A percentile compares a stretch with the other conserved stretches of the same genome.
These are phyloP conservation scores for Discostella pseudostelligera DNA, from an alignment of 108 stramenopile genomes.

Conservation along the genomic window DNA sequence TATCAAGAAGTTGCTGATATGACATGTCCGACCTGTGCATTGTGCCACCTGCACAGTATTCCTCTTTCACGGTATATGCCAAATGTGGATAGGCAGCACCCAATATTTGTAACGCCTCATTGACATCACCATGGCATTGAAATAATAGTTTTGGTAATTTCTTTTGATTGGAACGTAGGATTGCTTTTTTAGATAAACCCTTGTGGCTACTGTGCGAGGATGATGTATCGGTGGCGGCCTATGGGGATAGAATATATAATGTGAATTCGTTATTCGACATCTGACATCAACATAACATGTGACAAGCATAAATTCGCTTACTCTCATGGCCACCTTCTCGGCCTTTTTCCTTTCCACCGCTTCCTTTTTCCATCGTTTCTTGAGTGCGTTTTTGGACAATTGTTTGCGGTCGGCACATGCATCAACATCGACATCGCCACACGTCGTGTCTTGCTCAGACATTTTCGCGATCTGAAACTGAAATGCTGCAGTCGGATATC, in stretches of 20 bases:
- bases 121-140: slow-evolving; percentile 11
- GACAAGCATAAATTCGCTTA: background rate
- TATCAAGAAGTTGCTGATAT: slow-evolving; percentile 25
- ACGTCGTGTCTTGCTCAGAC: slow-evolving; percentile 21
- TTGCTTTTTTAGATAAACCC: too few species aligned
- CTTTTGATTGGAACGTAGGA: slow-evolving; percentile 8
- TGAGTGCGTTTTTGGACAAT: slow-evolving; percentile 63
- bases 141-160: slow-evolving; percentile 13
- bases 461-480: background rate
- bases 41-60: too few species aligned
- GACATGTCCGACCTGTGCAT: background rate
- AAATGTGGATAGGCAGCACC: slow-evolving; percentile 35
- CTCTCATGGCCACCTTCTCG: slow-evolving; percentile 22
- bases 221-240: too few species aligned
- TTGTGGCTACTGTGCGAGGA: too few species aligned
- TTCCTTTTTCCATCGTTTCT: slow-evolving; percentile 73
- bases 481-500: too few species aligned
- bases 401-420: slow-evolving; percentile 5
- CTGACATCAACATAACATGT: too few species aligned
- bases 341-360: slow-evolving; percentile 57
- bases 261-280: too few species aligned
- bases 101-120: slow-evolving; percentile 23
- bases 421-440: background rate
- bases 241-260: too few species aligned
- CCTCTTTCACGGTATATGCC: slow-evolving; percentile 7